Evolutionary conservation across 2,329 filamentous ascomycete genomes (phyloP).

Genomic region (Fusarium napiforme): DNA sequence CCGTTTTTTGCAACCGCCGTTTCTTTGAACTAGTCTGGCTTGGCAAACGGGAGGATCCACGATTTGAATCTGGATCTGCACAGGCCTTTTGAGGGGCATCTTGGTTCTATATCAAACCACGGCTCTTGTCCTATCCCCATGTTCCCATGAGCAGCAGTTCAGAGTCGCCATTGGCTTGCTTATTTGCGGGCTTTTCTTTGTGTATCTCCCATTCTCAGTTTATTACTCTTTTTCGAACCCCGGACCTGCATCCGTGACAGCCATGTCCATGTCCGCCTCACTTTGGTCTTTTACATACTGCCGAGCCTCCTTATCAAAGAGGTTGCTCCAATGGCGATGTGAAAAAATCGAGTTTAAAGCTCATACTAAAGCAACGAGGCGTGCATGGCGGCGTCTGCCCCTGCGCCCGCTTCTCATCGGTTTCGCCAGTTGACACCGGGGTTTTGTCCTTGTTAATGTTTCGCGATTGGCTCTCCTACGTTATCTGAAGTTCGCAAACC

Average conservation of each 20-base stretch:
- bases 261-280: conserved; percentile 23
- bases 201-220: background rate
- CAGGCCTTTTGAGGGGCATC: conserved; percentile 32
- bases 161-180: conserved; percentile 33
- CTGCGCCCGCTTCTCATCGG: conserved; percentile 26
- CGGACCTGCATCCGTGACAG: conserved; percentile 13
- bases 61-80: conserved; percentile 28
- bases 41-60: conserved; percentile 6
- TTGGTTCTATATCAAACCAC: conserved; percentile 26
- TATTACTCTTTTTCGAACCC: background rate
- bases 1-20: background rate
- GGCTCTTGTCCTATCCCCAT: conserved; percentile 24
- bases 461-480: conserved; percentile 6
- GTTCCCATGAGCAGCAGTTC: conserved; percentile 33
- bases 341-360: conserved; percentile 21
- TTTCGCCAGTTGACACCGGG: background rate
- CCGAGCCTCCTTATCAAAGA: conserved; percentile 30
- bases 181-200: background rate
- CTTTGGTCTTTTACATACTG: conserved; percentile 7
- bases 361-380: conserved; percentile 18
- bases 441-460: background rate
- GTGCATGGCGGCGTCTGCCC: conserved; percentile 23
- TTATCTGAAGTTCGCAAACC: conserved; percentile 18
- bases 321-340: conserved; percentile 20
- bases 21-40: background rate